Evolutionary conservation across 495 filamentous ascomycete genomes (phyloP), one percentile per base, ranked within the genome.

Genomic region (Penicillium coffeae): DNA sequence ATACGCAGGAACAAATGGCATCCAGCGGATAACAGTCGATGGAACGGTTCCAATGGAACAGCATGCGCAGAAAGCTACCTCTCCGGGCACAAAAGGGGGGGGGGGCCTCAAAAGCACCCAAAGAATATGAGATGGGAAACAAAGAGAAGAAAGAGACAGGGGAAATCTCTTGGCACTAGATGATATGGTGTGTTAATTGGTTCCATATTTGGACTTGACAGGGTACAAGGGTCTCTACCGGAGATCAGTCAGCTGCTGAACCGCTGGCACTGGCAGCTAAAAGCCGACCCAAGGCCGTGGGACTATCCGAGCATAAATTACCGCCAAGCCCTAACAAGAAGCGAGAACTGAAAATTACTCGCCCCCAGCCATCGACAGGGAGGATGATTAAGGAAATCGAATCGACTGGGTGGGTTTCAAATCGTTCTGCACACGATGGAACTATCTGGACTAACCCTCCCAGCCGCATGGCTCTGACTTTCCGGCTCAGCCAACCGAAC

Each of bases 261-360:
- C 10, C 5, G 25, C 10, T 10, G 25, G n/a, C n/a, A n/a, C n/a
- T n/a, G n/a, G n/a, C n/a, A n/a, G n/a, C n/a, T n/a, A n/a, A n/a
- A n/a, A n/a, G n/a, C n/a, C n/a, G n/a, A n/a, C n/a, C n/a, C n/a
- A n/a, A n/a, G n/a, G n/a, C n/a, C n/a, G n/a, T n/a, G n/a, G n/a
- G n/a, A n/a, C n/a, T n/a, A n/a, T n/a, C n/a, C n/a, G n/a, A n/a
- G n/a, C 25, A 30, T 30, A 30, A 5, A 4, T 4, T 30, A 30
- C 25, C 25, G 25, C 25, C 10, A 30, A 20, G 10, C 15, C 16
- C 3, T 1, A 20, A 19, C 21, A 1, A 6, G 13, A 18, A n/a
- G 12, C 36, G 15, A 21, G 21, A 47, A 39, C 6, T 20, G 45
- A 47, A 47, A 47, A 47, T 39, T 47, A 47, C 45, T 35, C 21